Percentiles rank a stretch among this genome's conserved stretches.
These are phyloP conservation scores for Gossypioides kirkii DNA, from an alignment of 345 rosid species.

Conservation along the genomic window DNA sequence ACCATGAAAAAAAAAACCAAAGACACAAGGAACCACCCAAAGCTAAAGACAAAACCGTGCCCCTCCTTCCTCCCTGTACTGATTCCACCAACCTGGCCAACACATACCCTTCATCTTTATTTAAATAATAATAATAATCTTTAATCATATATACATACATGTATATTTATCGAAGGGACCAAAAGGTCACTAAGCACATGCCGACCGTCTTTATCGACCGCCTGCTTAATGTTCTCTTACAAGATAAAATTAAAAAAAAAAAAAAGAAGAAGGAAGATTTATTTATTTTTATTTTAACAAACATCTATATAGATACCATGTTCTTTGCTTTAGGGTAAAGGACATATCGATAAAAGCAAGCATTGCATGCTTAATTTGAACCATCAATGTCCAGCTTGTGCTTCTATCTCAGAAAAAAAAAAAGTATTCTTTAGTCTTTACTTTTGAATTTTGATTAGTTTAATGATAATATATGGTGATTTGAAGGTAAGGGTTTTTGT, in stretches of 20 bases:
- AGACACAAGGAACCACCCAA: neutral
- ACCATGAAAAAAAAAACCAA: constrained; percentile 16
- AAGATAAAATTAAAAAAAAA: neutral
- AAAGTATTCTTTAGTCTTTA: neutral
- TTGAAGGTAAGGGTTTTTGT: neutral
- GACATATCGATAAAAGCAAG: neutral
- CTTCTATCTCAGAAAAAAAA: neutral
- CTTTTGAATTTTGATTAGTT: neutral
- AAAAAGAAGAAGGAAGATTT: no score
- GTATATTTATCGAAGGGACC: neutral
- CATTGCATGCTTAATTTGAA: neutral
- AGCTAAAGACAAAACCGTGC: neutral
- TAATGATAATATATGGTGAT: neutral
- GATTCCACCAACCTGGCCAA: neutral
- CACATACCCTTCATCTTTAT: neutral
- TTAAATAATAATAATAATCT: no score
- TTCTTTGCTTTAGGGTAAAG: neutral
- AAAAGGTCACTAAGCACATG: constrained; percentile 1
- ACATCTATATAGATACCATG: neutral
- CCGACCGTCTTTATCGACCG: neutral
- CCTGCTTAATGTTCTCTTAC: constrained; percentile 3
- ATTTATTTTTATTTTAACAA: neutral
- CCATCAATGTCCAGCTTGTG: no score
- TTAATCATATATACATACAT: neutral
- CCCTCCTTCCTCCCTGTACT: neutral